Evolutionary conservation across 352 stramenopile genomes (phyloP).

Genomic region (Elongisporangium anandrum): DNA sequence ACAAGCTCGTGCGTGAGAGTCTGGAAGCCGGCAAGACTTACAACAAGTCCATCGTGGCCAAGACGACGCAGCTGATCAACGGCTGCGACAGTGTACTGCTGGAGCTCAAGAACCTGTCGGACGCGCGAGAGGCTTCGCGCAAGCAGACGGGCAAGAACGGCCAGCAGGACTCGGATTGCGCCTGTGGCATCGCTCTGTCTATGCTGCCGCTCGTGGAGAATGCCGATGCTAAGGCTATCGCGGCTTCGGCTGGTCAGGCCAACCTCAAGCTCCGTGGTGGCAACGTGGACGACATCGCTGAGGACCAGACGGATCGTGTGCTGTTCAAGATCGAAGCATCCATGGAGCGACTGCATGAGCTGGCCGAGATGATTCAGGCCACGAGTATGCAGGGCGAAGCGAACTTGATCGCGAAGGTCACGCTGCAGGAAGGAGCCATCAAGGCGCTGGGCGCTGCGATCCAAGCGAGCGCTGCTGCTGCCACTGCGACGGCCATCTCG

Average conservation of each 20-base stretch:
- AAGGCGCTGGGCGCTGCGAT: slow-evolving; percentile 50
- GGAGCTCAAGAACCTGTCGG: slow-evolving; percentile 69
- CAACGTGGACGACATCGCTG: slow-evolving; percentile 49
- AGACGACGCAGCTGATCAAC: slow-evolving; percentile 73
- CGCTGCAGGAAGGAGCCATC: slow-evolving; percentile 51
- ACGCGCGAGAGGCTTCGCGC: slow-evolving; percentile 44
- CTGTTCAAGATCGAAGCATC: slow-evolving; percentile 73
- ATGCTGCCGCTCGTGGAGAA: slow-evolving; percentile 46
- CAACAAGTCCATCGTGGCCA: slow-evolving; percentile 81
- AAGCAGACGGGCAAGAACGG: slow-evolving; percentile 31
- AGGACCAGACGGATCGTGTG: slow-evolving; percentile 78
- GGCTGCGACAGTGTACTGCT: slow-evolving; percentile 72
- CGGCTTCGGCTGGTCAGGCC: slow-evolving; percentile 3
- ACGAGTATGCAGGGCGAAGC: slow-evolving; percentile 84
- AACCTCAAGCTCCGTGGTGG: slow-evolving; percentile 1
- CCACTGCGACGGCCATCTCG: slow-evolving; percentile 64
- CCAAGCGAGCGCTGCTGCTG: slow-evolving; percentile 54
- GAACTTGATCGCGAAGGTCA: slow-evolving; percentile 74
- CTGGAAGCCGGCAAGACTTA: slow-evolving; percentile 81
- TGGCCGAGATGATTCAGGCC: slow-evolving; percentile 78
- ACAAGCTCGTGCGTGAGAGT: slow-evolving; percentile 58
- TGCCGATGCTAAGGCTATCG: slow-evolving; percentile 4
- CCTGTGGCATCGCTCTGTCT: slow-evolving; percentile 53
- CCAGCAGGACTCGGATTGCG: slow-evolving; percentile 33
- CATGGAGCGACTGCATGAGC: slow-evolving; percentile 61